These are phyloP conservation scores for Trypanosoma congolense DNA, from an alignment of 208 protist species.

Conservation along the genomic window DNA sequence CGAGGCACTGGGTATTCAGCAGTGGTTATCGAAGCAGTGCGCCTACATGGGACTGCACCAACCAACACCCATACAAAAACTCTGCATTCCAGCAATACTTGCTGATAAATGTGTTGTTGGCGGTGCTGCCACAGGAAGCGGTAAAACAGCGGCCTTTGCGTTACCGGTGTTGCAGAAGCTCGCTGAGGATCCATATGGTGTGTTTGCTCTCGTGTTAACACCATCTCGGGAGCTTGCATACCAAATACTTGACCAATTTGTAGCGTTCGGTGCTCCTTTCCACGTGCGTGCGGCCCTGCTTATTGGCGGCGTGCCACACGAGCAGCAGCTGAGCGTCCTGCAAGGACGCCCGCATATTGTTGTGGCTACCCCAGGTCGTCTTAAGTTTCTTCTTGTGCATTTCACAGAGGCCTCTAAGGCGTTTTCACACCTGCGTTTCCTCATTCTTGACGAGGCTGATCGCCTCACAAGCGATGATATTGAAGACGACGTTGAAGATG, in stretches of 20 bases:
- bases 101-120: conserved; percentile 90
- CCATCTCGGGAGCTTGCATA: conserved; percentile 96
- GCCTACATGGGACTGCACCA: conserved; percentile 67
- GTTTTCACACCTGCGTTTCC: conserved; percentile 66
- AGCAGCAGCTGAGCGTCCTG: conserved; percentile 74
- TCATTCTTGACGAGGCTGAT: conserved; percentile 87
- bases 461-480: conserved; percentile 76
- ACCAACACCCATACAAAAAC: conserved; percentile 77
- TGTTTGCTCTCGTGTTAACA: conserved; percentile 96
- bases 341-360: conserved; percentile 71
- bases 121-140: conserved; percentile 93
- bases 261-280: conserved; percentile 73
- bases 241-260: conserved; percentile 92
- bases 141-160: conserved; percentile 98
- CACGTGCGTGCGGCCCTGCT: conserved; percentile 59
- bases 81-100: conserved; percentile 77
- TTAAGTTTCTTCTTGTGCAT: conserved; percentile 46
- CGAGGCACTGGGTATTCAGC: conserved; percentile 62
- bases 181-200: conserved; percentile 94
- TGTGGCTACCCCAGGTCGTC: conserved; percentile 78
- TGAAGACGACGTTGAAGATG: conserved; percentile 33
- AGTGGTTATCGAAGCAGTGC: conserved; percentile 75
- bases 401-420: conserved; percentile 56
- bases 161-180: conserved; percentile 95
- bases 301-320: conserved; percentile 72